Evolutionary conservation across 306 rosid species (phyloP), one percentile per base, ranked within the genome.

Genomic region (Canavalia gladiata): DNA sequence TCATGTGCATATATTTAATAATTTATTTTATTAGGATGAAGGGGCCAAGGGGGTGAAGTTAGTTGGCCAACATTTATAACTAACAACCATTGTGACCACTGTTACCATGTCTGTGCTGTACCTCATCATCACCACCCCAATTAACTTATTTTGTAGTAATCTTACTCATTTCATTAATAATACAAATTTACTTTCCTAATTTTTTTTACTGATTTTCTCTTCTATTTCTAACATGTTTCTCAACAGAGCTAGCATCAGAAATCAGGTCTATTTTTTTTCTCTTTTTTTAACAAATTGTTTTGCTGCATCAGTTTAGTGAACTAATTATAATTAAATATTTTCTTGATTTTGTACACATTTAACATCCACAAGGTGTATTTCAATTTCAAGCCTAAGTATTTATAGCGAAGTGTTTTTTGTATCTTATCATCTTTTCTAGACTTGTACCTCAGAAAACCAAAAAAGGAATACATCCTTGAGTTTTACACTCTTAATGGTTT

Each of bases 31-130:
- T 50, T 37, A 10, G 31, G 64, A 10, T 11, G 62, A 47, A 4
- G 41, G 41, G 67, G 43, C 42, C 25, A 65, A 8, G 54, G 65
- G 0, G 54, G 51, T 37, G 74, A 66, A 52, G 75, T 45, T 51
- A 8, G 82, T 77, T 77, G 6, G 54, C 4, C 4, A 37, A 43
- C 75, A 77, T 41, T 66, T 66, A 77, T 65, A 66, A 7, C 43
- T 66, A 66, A 39, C 82, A 65, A 66, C 55, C 65, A 65, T 50
- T 64, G 54, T 51, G 31, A 30, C 51, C 66, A 42, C 25, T 50
- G 4, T 13, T 66, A 13, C 41, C 73, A 77, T 76, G 52, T 58
- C 55, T 74, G 56, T 42, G 78, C 3, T 42, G 68, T 73, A 18
- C 2, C 47, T 37, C 77, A 72, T 72, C 64, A 72, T 54, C 64